Conservation (phyloP, 208 protist genomes). For the Wallacemonas sp. region DNA sequence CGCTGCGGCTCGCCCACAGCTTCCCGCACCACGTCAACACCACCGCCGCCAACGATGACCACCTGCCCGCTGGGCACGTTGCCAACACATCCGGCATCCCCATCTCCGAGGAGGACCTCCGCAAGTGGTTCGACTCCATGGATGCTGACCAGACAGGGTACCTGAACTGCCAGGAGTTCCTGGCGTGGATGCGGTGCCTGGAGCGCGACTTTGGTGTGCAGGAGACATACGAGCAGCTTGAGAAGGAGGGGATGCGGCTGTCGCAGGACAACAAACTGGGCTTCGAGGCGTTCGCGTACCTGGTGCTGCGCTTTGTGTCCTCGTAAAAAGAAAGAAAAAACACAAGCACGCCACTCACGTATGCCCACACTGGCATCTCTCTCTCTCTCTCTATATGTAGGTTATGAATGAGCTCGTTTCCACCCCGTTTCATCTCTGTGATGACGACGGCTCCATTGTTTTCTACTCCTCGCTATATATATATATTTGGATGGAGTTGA, state of each 20-base stretch:
- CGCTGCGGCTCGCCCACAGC: conserved; percentile 60
- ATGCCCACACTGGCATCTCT: too few species aligned
- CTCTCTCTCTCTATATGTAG: too few species aligned
- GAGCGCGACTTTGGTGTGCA: conserved; percentile 70
- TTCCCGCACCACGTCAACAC: conserved; percentile 38
- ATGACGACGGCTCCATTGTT: too few species aligned
- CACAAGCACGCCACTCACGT: too few species aligned
- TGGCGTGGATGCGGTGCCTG: conserved; percentile 43
- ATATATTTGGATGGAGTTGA: too few species aligned
- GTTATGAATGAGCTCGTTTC: too few species aligned
- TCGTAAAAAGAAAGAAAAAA: conserved; percentile 22
- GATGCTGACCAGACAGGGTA: conserved; percentile 33
- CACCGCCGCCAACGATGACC: conserved; percentile 9
- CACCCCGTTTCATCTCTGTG: too few species aligned
- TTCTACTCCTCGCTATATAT: too few species aligned
- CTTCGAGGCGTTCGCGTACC: conserved; percentile 82
- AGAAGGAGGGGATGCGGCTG: conserved; percentile 44
- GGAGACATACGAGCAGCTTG: conserved; percentile 38
- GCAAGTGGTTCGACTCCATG: conserved; percentile 68
- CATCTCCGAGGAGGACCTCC: conserved; percentile 55
- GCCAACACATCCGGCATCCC: conserved; percentile 68
- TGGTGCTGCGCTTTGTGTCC: conserved; percentile 62
- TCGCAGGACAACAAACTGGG: conserved; percentile 48
- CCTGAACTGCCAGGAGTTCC: conserved; percentile 46
- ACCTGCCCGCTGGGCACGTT: conserved; percentile 30